Evolutionary conservation across 2,329 filamentous ascomycete genomes (phyloP).

Genomic region (Colletotrichum somersetense): DNA sequence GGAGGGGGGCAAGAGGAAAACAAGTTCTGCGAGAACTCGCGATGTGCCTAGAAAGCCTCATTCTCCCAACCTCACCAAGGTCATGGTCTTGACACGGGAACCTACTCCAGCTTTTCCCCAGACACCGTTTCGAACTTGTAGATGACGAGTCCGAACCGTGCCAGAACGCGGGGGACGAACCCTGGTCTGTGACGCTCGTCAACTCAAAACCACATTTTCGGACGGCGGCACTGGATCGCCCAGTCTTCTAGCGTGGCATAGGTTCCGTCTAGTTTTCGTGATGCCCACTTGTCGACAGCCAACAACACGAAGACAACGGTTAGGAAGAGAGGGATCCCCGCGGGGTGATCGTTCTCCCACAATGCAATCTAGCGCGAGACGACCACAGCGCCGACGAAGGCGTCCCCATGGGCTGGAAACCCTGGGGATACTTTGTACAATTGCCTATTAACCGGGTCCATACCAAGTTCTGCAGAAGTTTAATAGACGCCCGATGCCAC

Average conservation of each 20-base stretch:
- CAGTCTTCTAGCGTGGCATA: slow-evolving; percentile 31
- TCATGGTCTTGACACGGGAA: background rate
- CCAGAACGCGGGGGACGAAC: slow-evolving; percentile 33
- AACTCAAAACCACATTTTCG: slow-evolving; percentile 22
- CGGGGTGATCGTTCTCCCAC: slow-evolving; percentile 39
- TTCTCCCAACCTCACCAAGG: background rate
- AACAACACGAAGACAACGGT: slow-evolving; percentile 19
- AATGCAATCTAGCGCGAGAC: slow-evolving; percentile 19
- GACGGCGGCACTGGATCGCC: slow-evolving; percentile 11
- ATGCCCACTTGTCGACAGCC: slow-evolving; percentile 38
- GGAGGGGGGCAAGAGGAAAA: background rate
- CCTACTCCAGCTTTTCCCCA: slow-evolving; percentile 34
- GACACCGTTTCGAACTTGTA: slow-evolving; percentile 20
- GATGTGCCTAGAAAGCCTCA: slow-evolving; percentile 27
- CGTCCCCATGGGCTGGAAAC: slow-evolving; percentile 24
- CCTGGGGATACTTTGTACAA: slow-evolving; percentile 10
- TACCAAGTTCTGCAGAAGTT: slow-evolving; percentile 27
- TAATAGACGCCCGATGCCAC: slow-evolving; percentile 32
- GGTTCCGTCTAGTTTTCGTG: slow-evolving; percentile 41
- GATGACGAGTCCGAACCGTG: slow-evolving; percentile 32
- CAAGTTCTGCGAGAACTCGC: background rate
- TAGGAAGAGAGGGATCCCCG: slow-evolving; percentile 31
- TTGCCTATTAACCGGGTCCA: slow-evolving; percentile 18
- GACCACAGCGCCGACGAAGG: slow-evolving; percentile 18
- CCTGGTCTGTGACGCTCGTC: slow-evolving; percentile 34